These are phyloP conservation scores for Ophiorrhiza pumila DNA, from an alignment of 257 asterid genomes.

Conservation along the genomic window DNA sequence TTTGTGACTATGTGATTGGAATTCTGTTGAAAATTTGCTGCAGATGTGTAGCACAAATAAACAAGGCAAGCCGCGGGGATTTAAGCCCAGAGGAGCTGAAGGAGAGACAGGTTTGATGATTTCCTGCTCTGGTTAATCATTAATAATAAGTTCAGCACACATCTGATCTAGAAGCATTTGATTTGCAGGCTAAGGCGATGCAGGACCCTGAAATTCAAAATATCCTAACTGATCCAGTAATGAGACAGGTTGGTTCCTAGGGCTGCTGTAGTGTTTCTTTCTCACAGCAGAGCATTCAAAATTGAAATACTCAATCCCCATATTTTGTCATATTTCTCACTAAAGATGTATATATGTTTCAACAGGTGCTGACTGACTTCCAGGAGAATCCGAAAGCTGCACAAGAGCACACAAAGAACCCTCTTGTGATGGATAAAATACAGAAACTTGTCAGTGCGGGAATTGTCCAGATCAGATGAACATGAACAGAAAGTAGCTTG, in stretches of 20 bases:
- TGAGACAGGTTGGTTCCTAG: conserved; percentile 71
- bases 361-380: conserved; percentile 63
- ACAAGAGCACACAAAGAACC: conserved; percentile 82
- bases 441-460: conserved; percentile 88
- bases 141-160: background rate
- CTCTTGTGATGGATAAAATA: conserved; percentile 80
- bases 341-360: background rate
- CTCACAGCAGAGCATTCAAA: background rate
- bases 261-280: background rate
- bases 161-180: background rate
- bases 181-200: conserved; percentile 77
- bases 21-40: background rate
- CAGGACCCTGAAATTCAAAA: conserved; percentile 95
- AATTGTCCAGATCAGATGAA: conserved; percentile 68
- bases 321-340: background rate
- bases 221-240: conserved; percentile 87
- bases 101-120: conserved; percentile 81
- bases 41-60: conserved; percentile 86
- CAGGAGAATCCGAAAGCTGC: conserved; percentile 88
- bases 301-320: too few species aligned
- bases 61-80: conserved; percentile 92
- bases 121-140: background rate
- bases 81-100: conserved; percentile 84
- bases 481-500: background rate
- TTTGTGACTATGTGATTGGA: background rate